These are phyloP conservation scores for Apiospora saccharicola DNA, from an alignment of 2,329 filamentous ascomycete species.

Conservation along the genomic window DNA sequence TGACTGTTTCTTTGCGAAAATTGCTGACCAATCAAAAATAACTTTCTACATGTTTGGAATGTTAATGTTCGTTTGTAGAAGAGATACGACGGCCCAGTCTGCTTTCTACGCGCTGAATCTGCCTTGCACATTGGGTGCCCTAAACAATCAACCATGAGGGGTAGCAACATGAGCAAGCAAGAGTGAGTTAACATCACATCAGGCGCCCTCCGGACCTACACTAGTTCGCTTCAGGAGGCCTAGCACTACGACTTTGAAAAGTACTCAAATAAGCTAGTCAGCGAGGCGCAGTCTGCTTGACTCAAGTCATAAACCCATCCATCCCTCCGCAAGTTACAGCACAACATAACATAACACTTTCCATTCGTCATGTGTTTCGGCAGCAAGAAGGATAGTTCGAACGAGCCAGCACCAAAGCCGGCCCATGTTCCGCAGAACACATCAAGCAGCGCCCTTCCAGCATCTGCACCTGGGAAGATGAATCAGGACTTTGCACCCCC, in stretches of 20 bases:
- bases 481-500: conserved; percentile 32
- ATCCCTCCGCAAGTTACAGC: conserved; percentile 9
- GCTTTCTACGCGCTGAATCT: background rate
- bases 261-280: background rate
- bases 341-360: background rate
- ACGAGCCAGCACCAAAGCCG: conserved; percentile 51
- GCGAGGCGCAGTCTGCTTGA: conserved; percentile 5
- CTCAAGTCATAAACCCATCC: conserved; percentile 14
- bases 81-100: background rate
- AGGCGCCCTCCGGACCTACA: background rate
- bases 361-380: conserved; percentile 57
- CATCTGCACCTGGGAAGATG: conserved; percentile 31
- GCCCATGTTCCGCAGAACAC: conserved; percentile 37
- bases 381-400: conserved; percentile 47
- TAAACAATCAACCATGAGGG: background rate
- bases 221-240: background rate
- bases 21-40: background rate
- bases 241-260: background rate
- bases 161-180: background rate
- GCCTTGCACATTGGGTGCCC: background rate
- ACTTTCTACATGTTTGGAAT: background rate
- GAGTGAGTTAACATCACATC: conserved; percentile 8
- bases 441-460: conserved; percentile 33
- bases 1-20: background rate
- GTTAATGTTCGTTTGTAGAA: background rate